Evolutionary conservation across 2,329 filamentous ascomycete genomes (phyloP), one percentile per base, ranked within the genome.

Genomic region (Trichoderma endophyticum): DNA sequence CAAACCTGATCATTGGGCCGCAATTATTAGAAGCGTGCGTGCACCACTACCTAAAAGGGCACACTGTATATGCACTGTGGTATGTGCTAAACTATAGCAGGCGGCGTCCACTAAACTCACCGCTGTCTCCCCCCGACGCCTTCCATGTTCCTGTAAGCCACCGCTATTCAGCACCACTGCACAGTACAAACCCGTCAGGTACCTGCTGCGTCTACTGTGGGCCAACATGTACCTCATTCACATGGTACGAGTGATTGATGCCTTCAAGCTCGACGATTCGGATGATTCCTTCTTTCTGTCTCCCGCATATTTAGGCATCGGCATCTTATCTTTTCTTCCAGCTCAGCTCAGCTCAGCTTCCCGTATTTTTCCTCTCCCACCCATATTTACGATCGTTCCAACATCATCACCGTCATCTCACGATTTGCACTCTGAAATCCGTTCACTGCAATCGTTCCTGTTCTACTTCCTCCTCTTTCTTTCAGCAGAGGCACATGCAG

Each of bases 401-500:
- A 59, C 64, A 59, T 67, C 64, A 43, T 67, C 51, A 67, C 64
- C 18, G 64, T 57, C 64, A 57, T 67, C 34, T 57, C 64, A 39
- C 43, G 14, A 30, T 9, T 39, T 39, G 51, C 51, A 26, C 36
- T 43, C 60, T 48, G 12, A 4, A 14, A 39, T 1, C 21, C 15
- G 24, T 59, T 30, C 32, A n/a, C 48, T 24, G 48, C 48, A 54
- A 3, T 1, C 21, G 48, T 54, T 54, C 21, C 57, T 32, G 21
- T 64, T 70, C 24, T 48, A 8, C 24, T 59, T 26, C 12, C 30
- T n/a, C n/a, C n/a, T 21, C n/a, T 39, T 54, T n/a, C 39, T 43
- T 56, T 36, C 34, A 63, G 57, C 59, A 70, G 57, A 70, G 43
- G 57, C 60, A 70, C 51, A 71, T 56, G 68, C 68, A 63, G 68